Evolutionary conservation across 2,329 filamentous ascomycete species (phyloP).

Genomic region (Alternaria alternata): DNA sequence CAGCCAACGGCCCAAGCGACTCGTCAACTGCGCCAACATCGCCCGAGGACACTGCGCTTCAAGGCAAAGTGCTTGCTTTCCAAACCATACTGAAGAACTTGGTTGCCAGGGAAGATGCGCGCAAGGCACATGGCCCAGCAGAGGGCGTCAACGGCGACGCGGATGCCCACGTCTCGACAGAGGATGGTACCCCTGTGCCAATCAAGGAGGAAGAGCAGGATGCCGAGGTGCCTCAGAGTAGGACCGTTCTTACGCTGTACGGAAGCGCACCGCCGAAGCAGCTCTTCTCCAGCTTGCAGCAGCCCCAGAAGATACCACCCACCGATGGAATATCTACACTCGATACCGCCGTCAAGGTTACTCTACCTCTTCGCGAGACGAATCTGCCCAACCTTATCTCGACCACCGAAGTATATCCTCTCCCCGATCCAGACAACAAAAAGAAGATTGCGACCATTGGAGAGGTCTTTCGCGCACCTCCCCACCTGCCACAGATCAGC

Average conservation of each 20-base stretch:
- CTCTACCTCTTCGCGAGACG: conserved; percentile 66
- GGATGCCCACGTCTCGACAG: conserved; percentile 14
- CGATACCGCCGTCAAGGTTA: conserved; percentile 54
- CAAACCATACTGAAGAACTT: conserved; percentile 42
- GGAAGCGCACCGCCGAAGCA: conserved; percentile 77
- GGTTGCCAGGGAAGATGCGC: conserved; percentile 40
- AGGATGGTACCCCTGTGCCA: conserved; percentile 21
- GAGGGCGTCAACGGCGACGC: conserved; percentile 16
- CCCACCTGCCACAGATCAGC: conserved; percentile 70
- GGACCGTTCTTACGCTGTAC: conserved; percentile 76
- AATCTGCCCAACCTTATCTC: conserved; percentile 78
- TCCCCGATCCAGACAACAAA: conserved; percentile 50
- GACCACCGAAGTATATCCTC: conserved; percentile 70
- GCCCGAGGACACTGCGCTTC: conserved; percentile 46
- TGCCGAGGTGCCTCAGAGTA: conserved; percentile 51
- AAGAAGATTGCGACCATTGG: conserved; percentile 72
- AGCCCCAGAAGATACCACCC: conserved; percentile 53
- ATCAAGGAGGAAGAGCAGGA: conserved; percentile 35
- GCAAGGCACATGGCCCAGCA: conserved; percentile 19
- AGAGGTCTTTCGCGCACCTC: conserved; percentile 75
- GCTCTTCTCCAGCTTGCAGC: conserved; percentile 85
- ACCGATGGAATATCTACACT: conserved; percentile 46
- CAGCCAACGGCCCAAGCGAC: conserved; percentile 40
- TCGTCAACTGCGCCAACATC: conserved; percentile 36
- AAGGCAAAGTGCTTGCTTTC: conserved; percentile 45